Base-by-base conservation (phyloP, 73 alveolate genomes). In the Paramecium primaurelia region DNA sequence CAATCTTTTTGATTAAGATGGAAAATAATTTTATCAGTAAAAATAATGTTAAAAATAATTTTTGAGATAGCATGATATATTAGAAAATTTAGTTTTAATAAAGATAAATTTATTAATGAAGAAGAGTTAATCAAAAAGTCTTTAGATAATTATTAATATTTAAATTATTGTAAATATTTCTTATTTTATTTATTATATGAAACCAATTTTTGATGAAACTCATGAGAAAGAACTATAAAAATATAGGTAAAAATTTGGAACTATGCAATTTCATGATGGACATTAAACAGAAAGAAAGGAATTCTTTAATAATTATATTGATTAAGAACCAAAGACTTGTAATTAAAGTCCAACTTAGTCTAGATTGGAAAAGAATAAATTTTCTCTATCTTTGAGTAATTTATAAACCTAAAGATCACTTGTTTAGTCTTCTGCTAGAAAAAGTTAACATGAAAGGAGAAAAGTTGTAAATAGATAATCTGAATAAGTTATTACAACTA, bases 321-420 rank as follows among this genome's bases (percentile, higher is more conserved):
- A 64, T 64, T 34, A 64, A 12, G 84, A 64, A 28, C 84, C 84
- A 2, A 64, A 34, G 20, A 64, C 84, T 14, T 64, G 47, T 14
- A 28, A 64, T 3, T 12, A 64, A 12, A 64, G 84, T 64, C 84
- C 84, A 22, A 64, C 22, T 28, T 34, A 64, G 16, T 25, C 84
- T 25, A 34, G 84, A 32, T 10, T 64, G 20, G 42, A 64, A 64
- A 28, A 64, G 12, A 28, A 64, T 64, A 64, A 64, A 64, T 64
- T 64, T 64, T 64, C 84, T 14, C 84, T 64, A 25, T 64, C 84
- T 32, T 12, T 64, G 11, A 64, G 51, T 26, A 64, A 64, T 64
- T 64, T 64, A 20, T 64, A 64, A 64, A 64, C 84, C 20, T 64
- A 64, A 64, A 64, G 84, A 64, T 64, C 84, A 25, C 84, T 64